Percentiles rank a stretch among this genome's conserved stretches.
phyloP scores from a whole-genome alignment of 192 early-diverging fungal species.

The Entophlyctis luteolus region DNA sequence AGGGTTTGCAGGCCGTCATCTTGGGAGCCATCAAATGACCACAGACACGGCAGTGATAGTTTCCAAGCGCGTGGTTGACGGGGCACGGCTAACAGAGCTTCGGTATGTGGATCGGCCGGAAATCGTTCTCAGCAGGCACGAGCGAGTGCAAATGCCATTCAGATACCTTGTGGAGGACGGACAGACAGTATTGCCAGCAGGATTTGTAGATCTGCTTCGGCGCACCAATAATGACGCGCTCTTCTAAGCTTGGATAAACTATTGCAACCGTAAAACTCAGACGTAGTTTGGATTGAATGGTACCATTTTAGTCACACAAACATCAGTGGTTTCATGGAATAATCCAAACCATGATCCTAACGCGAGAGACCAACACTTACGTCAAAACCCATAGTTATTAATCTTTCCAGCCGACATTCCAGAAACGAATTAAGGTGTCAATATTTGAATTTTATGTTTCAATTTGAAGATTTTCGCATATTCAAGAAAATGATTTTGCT shows the following conservation, averaged over 20 bases:
- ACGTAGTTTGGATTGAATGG: background rate
- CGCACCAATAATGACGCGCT: slow-evolving; percentile 60
- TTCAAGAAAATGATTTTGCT: too few species aligned
- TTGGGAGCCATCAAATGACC: slow-evolving; percentile 79
- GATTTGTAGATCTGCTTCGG: slow-evolving; percentile 69
- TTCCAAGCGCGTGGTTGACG: slow-evolving; percentile 62
- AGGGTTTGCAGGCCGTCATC: slow-evolving; percentile 66
- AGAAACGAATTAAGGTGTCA: too few species aligned
- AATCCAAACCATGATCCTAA: too few species aligned
- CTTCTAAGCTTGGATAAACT: slow-evolving; percentile 23
- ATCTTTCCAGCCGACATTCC: too few species aligned
- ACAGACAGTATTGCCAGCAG: slow-evolving; percentile 61
- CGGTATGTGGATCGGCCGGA: slow-evolving; percentile 72
- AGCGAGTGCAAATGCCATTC: slow-evolving; percentile 76
- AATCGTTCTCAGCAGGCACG: slow-evolving; percentile 61
- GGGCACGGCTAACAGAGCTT: slow-evolving; percentile 56
- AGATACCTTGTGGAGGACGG: slow-evolving; percentile 60
- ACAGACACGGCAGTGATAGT: slow-evolving; percentile 80
- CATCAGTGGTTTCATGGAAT: background rate
- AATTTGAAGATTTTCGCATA: too few species aligned
- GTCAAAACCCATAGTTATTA: too few species aligned
- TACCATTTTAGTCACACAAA: background rate
- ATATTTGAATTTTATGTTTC: too few species aligned
- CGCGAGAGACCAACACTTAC: too few species aligned
- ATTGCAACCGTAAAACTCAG: too few species aligned